Evolutionary conservation across 768 basidiomycete species (phyloP), one percentile per base, ranked within the genome.

Genomic region (Russula compacta): DNA sequence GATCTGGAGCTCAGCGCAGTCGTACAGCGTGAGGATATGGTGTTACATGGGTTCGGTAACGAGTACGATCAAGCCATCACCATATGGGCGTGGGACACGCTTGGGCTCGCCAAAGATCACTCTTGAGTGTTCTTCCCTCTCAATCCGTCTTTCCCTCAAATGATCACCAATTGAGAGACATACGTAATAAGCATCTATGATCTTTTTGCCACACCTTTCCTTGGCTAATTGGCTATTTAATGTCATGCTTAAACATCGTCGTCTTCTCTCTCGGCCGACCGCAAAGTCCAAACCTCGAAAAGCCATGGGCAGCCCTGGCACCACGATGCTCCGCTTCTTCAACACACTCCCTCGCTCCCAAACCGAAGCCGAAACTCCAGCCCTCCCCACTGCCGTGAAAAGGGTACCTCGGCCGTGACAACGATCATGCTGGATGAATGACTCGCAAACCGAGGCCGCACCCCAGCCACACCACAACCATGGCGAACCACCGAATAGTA

Each of bases 1-100:
- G 87, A 80, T 94, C 5, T 94, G 91, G 91, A 89, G 86, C 68
- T 89, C 86, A 2, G 91, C 91, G 4, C 88, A 91, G 68, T 88
- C 89, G 2, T 84, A 85, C 53, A 89, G 82, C 68, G 90, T 91
- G 71, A 73, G 0, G 83, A 85, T 66, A 92, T 93, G 91, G 85
- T 88, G 0, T 69, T 79, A 21, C 76, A 75, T 39, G 78, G 79
- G 38, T 90, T 92, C 68, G 81, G 77, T 11, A 67, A 73, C 6
- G 56, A 71, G 0, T 68, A 71, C 32, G 72, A 73, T 53, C 67
- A 70, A 17, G 72, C 90, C 5, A 71, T 81, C 15, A 86, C 83
- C 0, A 76, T 91, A 0, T 93, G 91, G 91, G 87, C 88, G 15
- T 76, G 92, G 52, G 88, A 88, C 67, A 87, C 85, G 7, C 72